A percentile compares a stretch with the other conserved stretches of the same genome.
Conservation (phyloP, 2,329 filamentous ascomycete genomes). For the Fusarium verticillioides region DNA sequence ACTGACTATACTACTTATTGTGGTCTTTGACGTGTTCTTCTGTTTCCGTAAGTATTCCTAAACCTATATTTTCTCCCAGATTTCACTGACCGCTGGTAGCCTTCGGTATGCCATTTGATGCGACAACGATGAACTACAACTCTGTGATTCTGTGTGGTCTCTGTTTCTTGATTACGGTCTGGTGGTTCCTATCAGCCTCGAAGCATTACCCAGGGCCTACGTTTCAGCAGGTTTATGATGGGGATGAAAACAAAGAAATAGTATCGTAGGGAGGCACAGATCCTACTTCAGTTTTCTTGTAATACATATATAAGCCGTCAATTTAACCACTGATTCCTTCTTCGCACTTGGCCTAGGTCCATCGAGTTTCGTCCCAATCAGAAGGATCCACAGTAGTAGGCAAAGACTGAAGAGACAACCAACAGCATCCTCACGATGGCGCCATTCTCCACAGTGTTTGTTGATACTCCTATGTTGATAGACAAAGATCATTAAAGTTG, state of each 20-base stretch:
- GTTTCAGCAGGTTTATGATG: slow-evolving; percentile 4
- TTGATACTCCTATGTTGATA: background rate
- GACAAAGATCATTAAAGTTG: background rate
- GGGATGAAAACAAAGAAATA: background rate
- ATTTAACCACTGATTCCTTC: fast-evolving
- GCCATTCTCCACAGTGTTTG: background rate
- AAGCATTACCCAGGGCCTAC: slow-evolving; percentile 37
- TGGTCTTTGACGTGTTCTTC: slow-evolving; percentile 41
- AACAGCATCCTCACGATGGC: background rate
- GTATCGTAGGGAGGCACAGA: fast-evolving
- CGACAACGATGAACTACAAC: slow-evolving; percentile 43
- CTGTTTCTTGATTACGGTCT: slow-evolving; percentile 22
- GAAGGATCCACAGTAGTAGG: background rate
- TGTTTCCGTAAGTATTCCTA: slow-evolving; percentile 39
- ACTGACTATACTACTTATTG: slow-evolving; percentile 31
- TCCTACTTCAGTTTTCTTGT: fast-evolving
- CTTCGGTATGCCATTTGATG: slow-evolving; percentile 36
- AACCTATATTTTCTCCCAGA: fast-evolving
- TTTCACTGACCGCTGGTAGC: slow-evolving; percentile 19
- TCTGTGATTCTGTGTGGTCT: slow-evolving; percentile 38
- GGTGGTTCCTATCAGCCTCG: slow-evolving; percentile 38
- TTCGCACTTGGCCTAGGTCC: background rate
- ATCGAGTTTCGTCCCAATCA: background rate
- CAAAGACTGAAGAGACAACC: background rate
- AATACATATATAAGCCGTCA: background rate